phyloP scores from a whole-genome alignment of 345 rosid species.

The Conringia planisiliqua region DNA sequence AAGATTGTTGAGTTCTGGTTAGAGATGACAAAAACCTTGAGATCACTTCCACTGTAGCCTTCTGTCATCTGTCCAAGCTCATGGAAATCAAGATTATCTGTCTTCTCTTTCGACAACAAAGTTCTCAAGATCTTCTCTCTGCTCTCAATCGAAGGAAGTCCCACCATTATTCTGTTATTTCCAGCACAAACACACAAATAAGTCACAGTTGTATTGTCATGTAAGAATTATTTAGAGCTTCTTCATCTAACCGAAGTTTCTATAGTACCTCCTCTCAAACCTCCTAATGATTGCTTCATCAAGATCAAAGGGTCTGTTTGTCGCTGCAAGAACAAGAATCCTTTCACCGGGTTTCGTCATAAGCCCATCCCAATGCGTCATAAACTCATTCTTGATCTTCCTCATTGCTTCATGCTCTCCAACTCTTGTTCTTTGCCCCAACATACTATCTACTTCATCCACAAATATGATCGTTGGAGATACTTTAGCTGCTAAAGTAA shows the following conservation, averaged over 20 bases:
- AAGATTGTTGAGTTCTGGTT: background rate
- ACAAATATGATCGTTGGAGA: conserved; percentile 95
- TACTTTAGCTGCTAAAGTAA: conserved; percentile 91
- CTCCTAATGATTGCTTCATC: conserved; percentile 99
- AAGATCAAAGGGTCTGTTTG: conserved; percentile 98
- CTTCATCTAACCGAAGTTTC: background rate
- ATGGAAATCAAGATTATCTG: conserved; percentile 68
- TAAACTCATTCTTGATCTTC: conserved; percentile 95
- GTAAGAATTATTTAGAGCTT: background rate
- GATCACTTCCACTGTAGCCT: conserved; percentile 97
- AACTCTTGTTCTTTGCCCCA: conserved; percentile 90
- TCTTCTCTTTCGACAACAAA: conserved; percentile 76
- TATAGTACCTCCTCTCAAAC: conserved; percentile 77
- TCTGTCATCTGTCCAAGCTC: conserved; percentile 90
- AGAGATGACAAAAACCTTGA: conserved; percentile 59
- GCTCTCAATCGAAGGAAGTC: conserved; percentile 76
- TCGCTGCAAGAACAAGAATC: conserved; percentile 97
- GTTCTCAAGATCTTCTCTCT: conserved; percentile 88
- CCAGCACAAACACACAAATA: conserved; percentile 17
- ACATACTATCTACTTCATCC: conserved; percentile 99
- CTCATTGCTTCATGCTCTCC: conserved; percentile 99
- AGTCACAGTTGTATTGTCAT: background rate
- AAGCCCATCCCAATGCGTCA: conserved; percentile 98
- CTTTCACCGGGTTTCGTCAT: conserved; percentile 80
- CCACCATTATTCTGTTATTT: conserved; percentile 83